Conservation (phyloP, 371 early-diverging fungal genomes). For the Blyttiomyces sp. region DNA sequence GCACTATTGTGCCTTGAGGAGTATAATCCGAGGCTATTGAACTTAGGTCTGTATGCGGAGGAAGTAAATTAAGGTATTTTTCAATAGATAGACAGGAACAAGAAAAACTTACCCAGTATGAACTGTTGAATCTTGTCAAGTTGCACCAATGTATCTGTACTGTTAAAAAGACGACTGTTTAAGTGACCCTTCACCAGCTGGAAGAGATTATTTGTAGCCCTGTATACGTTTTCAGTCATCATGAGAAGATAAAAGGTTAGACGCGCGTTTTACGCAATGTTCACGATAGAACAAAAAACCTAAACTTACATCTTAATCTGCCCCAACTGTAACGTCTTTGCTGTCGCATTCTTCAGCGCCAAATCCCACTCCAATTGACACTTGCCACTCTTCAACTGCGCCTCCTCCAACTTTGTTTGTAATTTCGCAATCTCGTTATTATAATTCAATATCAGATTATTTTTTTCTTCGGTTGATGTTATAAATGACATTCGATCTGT, state of each 20-base stretch:
- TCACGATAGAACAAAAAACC: too few relatives aligned
- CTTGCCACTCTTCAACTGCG: slow-evolving; percentile 35
- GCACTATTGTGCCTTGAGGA: too few relatives aligned
- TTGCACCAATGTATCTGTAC: slow-evolving; percentile 43
- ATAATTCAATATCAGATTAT: slow-evolving; percentile 49
- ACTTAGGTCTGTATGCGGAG: too few relatives aligned
- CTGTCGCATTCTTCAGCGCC: slow-evolving; percentile 42
- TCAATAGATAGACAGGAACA: too few relatives aligned
- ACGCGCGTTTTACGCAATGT: too few relatives aligned
- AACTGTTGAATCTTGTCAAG: slow-evolving; percentile 56
- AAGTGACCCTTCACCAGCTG: slow-evolving; percentile 48
- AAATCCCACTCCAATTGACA: slow-evolving; percentile 50
- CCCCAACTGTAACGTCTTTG: slow-evolving; percentile 49
- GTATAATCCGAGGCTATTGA: too few relatives aligned
- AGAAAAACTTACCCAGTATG: too few relatives aligned
- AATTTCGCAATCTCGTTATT: slow-evolving; percentile 57
- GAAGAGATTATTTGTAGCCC: too few relatives aligned
- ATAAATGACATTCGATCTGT: slow-evolving; percentile 34
- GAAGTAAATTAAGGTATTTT: too few relatives aligned
- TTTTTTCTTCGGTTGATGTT: slow-evolving; percentile 46
- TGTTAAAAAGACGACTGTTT: slow-evolving; percentile 40
- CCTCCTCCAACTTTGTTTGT: slow-evolving; percentile 48
- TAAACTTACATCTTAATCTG: slow-evolving; percentile 51
- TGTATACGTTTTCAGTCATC: too few relatives aligned
- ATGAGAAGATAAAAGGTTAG: too few relatives aligned